Percentiles rank a stretch among this genome's conserved stretches.
Conservation (phyloP, 2,329 filamentous ascomycete species). For the Bipolaris zeicola region DNA sequence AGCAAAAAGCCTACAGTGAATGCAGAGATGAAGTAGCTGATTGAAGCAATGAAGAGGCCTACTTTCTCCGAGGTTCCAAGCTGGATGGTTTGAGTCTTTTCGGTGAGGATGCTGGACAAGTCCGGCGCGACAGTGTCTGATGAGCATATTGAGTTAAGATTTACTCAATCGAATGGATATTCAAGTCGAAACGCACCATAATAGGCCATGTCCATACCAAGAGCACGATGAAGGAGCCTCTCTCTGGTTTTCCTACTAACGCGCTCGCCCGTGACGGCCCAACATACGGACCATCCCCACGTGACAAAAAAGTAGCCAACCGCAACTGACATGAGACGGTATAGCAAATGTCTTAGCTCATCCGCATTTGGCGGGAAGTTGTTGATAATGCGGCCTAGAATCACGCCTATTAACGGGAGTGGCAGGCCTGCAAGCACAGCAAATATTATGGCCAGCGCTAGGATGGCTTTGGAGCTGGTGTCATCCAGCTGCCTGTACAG, state of each 20-base stretch:
- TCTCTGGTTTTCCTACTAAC: conserved; percentile 56
- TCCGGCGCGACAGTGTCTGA: conserved; percentile 55
- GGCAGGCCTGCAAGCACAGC: conserved; percentile 63
- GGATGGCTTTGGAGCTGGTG: conserved; percentile 45
- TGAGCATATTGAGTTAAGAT: background rate
- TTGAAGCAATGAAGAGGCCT: conserved; percentile 54
- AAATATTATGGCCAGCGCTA: conserved; percentile 43
- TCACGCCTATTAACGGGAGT: conserved; percentile 66
- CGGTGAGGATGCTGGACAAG: conserved; percentile 54
- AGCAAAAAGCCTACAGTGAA: conserved; percentile 55
- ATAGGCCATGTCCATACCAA: conserved; percentile 59
- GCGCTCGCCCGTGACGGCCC: conserved; percentile 57
- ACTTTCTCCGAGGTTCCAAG: conserved; percentile 56
- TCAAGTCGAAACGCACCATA: conserved; percentile 36
- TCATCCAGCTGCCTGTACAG: conserved; percentile 55
- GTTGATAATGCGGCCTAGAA: conserved; percentile 58
- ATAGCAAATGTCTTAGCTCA: conserved; percentile 50
- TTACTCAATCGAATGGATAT: background rate
- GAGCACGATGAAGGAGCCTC: conserved; percentile 53
- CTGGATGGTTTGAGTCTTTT: conserved; percentile 55
- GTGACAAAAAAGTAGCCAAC: conserved; percentile 58
- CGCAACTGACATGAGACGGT: conserved; percentile 53
- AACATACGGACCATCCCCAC: conserved; percentile 57
- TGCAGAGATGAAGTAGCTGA: conserved; percentile 54
- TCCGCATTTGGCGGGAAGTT: conserved; percentile 56